A percentile compares a stretch with the other conserved stretches of the same genome.
Conservation (phyloP, 192 early-diverging fungal species). For the Bifiguratus adelaidae region DNA sequence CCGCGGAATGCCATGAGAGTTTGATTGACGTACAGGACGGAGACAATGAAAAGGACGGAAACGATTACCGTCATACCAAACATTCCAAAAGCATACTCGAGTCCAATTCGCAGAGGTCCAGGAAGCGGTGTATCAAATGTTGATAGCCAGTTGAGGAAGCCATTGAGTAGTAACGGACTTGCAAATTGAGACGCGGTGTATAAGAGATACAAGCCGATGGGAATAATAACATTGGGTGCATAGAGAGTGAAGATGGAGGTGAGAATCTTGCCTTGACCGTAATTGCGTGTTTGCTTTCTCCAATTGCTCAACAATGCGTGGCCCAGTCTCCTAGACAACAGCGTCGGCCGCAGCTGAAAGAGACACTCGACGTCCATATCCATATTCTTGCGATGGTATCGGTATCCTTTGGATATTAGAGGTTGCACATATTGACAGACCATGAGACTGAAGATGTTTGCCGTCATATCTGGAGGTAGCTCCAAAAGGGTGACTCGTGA, state of each 20-base stretch:
- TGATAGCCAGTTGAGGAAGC: slow-evolving; percentile 14
- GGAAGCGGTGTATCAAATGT: slow-evolving; percentile 8
- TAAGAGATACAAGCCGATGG: not conserved
- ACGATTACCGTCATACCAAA: slow-evolving; percentile 13
- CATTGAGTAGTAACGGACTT: slow-evolving; percentile 11
- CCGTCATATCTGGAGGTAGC: slow-evolving; percentile 12
- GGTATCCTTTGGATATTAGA: slow-evolving; percentile 16
- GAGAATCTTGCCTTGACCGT: slow-evolving; percentile 9
- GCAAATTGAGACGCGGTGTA: slow-evolving; percentile 15
- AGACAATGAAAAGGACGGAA: slow-evolving; percentile 15
- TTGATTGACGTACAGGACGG: slow-evolving; percentile 14
- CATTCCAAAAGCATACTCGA: slow-evolving; percentile 25
- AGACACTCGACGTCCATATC: slow-evolving; percentile 8
- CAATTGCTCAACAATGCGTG: slow-evolving; percentile 4
- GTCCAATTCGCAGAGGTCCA: slow-evolving; percentile 11
- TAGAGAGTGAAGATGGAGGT: slow-evolving; percentile 6
- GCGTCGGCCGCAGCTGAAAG: not conserved
- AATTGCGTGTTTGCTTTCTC: slow-evolving; percentile 2
- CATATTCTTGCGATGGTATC: slow-evolving; percentile 4
- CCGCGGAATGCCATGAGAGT: slow-evolving; percentile 16
- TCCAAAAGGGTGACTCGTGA: slow-evolving; percentile 3
- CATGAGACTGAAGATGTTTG: slow-evolving; percentile 15
- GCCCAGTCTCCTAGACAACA: slow-evolving; percentile 11
- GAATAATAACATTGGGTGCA: slow-evolving; percentile 13
- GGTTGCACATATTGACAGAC: slow-evolving; percentile 19